Base-by-base conservation (phyloP, 1,139 yeast species). In the Lodderomyces metapsilosis region DNA sequence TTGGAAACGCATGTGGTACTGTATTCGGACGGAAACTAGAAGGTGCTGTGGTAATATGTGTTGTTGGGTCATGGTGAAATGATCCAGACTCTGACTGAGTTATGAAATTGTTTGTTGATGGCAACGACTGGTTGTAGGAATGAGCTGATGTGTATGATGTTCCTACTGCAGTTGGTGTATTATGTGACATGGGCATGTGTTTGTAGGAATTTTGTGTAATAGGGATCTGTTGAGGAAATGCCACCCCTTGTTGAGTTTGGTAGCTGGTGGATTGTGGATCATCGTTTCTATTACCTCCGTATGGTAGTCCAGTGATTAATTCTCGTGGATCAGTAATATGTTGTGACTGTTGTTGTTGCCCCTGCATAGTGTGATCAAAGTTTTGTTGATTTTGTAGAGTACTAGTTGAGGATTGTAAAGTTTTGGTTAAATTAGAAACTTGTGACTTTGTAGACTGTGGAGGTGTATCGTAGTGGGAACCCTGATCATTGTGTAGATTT, bases 131-230 rank as follows among this genome's bases (percentile, higher is more conserved):
- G 8, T 72, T 67, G 47, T 70, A 72, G 27, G 73, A 65, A 48
- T 64, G 66, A 48, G 63, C 63, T 10, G 76, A 69, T 10, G 71
- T 59, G 53, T 76, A 76, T 4, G 80, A 74, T 10, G 71, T 63
- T 46, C 76, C 68, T 13, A 78, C 72, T 36, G 68, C 77, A 36
- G 74, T 74, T 5, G 84, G 84, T 2, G 82, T 76, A 54, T 78
- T 76, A 53, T 78, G 83, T 39, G 71, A 63, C 15, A 71, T 59
- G 9, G 76, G 76, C 16, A 71, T 65, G 49, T 66, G 71, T 50
- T 64, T 63, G 50, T 64, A 44, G 43, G 67, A 56, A 42, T 65
- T 59, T 51, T 58, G 39, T 5, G 27, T 4, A 12, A 24, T 36
- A n/a, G 40, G 40, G 16, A 37, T 37, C 43, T 50, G 30, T 34